These are phyloP conservation scores for Globisporangium splendens DNA, from an alignment of 352 stramenopile species.

Conservation along the genomic window DNA sequence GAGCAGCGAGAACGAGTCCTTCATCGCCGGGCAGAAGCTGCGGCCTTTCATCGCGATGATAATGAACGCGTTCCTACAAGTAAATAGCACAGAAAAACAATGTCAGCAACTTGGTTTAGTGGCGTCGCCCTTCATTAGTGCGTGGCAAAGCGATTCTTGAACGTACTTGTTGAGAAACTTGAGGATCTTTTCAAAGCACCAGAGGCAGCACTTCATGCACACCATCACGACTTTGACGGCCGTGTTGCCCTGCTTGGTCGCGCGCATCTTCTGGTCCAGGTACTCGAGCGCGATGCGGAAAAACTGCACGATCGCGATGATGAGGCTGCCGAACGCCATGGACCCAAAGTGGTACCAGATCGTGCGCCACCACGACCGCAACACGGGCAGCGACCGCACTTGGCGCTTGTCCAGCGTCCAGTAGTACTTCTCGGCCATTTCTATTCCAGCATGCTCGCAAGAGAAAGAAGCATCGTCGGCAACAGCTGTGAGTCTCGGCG, in stretches of 20 bases:
- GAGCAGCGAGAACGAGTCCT: slow-evolving; percentile 94
- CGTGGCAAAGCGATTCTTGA: neutral
- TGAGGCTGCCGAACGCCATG: slow-evolving; percentile 82
- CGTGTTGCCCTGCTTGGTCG: slow-evolving; percentile 58
- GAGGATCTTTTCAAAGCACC: slow-evolving; percentile 88
- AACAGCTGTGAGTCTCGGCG: too few relatives aligned
- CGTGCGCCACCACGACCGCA: slow-evolving; percentile 59
- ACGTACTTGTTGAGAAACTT: slow-evolving; percentile 85
- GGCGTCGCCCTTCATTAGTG: too few relatives aligned
- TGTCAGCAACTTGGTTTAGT: too few relatives aligned
- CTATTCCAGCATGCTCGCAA: too few relatives aligned
- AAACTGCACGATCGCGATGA: slow-evolving; percentile 86
- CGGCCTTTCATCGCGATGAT: slow-evolving; percentile 85
- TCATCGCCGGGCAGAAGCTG: slow-evolving; percentile 87
- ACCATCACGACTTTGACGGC: slow-evolving; percentile 75
- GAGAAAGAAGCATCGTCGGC: too few relatives aligned
- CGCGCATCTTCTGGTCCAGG: slow-evolving; percentile 70
- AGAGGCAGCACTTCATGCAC: slow-evolving; percentile 87
- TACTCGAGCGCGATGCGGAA: slow-evolving; percentile 73
- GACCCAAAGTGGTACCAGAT: slow-evolving; percentile 81
- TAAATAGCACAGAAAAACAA: too few relatives aligned
- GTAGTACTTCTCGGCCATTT: slow-evolving; percentile 62
- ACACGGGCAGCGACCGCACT: slow-evolving; percentile 39
- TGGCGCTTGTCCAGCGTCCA: slow-evolving; percentile 80
- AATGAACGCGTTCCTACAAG: slow-evolving; percentile 82